Percentiles rank a stretch among this genome's conserved stretches.
phyloP scores from a whole-genome alignment of 768 basidiomycete species.

The Artomyces pyxidatus region DNA sequence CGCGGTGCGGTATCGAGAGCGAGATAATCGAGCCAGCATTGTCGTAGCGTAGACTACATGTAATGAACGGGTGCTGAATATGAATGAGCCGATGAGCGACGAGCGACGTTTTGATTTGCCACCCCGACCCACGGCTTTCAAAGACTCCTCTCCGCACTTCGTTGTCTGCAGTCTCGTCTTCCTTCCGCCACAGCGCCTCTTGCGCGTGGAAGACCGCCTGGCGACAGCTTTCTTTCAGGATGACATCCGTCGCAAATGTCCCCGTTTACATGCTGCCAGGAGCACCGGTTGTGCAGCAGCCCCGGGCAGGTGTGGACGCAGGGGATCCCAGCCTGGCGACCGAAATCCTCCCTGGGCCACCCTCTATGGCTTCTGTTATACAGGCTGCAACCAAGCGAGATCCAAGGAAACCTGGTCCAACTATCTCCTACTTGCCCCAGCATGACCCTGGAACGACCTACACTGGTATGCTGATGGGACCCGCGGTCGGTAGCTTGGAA shows the following conservation, averaged over 20 bases:
- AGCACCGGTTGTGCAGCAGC: slow-evolving; percentile 65
- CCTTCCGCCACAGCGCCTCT: no score
- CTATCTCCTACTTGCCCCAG: slow-evolving; percentile 73
- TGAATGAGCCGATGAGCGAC: no score
- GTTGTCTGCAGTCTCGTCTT: no score
- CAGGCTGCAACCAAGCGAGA: slow-evolving; percentile 65
- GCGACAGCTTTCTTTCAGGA: slow-evolving; percentile 25
- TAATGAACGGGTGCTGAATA: no score
- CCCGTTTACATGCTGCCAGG: slow-evolving; percentile 68
- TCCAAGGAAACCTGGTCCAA: slow-evolving; percentile 63
- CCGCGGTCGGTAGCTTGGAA: slow-evolving; percentile 32
- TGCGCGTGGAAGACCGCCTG: no score
- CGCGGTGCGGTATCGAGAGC: no score
- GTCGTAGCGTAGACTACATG: no score
- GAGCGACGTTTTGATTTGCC: no score
- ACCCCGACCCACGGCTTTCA: no score
- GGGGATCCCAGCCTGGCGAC: slow-evolving; percentile 53
- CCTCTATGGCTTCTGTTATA: slow-evolving; percentile 62
- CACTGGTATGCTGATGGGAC: slow-evolving; percentile 63
- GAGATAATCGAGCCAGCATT: no score
- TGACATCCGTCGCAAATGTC: slow-evolving; percentile 67
- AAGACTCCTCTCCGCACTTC: no score
- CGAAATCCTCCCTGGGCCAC: slow-evolving; percentile 86
- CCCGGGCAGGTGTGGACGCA: slow-evolving; percentile 77
- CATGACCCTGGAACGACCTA: slow-evolving; percentile 87